Evolutionary conservation across 1,284 basidiomycete genomes (phyloP).

Genomic region (Ganoderma lingzhi): DNA sequence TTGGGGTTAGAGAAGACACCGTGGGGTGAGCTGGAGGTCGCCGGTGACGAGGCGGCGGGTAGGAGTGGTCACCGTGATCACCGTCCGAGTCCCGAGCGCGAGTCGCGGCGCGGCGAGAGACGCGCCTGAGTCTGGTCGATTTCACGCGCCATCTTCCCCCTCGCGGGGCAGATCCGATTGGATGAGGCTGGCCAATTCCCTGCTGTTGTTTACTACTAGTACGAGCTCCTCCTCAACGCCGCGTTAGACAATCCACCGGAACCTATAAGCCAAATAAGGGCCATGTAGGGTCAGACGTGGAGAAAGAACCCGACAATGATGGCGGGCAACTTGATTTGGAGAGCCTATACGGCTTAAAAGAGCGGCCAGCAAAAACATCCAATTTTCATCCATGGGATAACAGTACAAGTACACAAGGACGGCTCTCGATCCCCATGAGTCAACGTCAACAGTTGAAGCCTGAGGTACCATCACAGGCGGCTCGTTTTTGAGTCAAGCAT

Average conservation of each 20-base stretch:
- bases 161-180: neutral
- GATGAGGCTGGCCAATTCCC: neutral
- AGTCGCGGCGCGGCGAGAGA: neutral
- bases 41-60: slow-evolving; percentile 4
- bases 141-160: slow-evolving; percentile 6
- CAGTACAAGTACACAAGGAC: neutral
- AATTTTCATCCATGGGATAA: neutral
- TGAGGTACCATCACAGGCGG: neutral
- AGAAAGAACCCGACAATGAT: no score
- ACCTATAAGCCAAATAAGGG: neutral
- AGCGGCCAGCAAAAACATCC: neutral
- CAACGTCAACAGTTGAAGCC: neutral
- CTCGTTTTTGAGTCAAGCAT: neutral
- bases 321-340: no score
- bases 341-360: neutral
- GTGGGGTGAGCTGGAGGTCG: slow-evolving; percentile 2
- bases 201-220: neutral
- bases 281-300: neutral
- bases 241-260: neutral
- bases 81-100: neutral
- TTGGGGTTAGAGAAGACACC: slow-evolving; percentile 10
- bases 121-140: neutral
- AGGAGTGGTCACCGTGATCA: neutral
- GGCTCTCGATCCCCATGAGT: neutral
- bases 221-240: neutral